A percentile compares a stretch with the other conserved stretches of the same genome.
Conservation (phyloP, 2,329 filamentous ascomycete genomes). For the Fusarium begoniae region DNA sequence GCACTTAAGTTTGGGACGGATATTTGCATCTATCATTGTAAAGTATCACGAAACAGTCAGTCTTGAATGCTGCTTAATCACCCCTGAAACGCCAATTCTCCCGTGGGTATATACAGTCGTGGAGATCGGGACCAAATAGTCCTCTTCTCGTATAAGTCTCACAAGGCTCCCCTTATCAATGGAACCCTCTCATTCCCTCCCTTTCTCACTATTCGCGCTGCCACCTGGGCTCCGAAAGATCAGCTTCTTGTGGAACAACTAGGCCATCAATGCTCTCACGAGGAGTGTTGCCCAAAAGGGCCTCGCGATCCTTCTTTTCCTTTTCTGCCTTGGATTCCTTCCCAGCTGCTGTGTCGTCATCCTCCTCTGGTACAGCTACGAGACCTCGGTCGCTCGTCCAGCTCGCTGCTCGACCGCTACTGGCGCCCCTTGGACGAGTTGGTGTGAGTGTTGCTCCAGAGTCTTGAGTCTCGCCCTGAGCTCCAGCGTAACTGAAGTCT, state of each 20-base stretch:
- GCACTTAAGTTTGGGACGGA: not conserved
- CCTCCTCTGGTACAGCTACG: constrained; percentile 53
- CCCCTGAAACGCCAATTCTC: constrained; percentile 34
- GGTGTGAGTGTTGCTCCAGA: constrained; percentile 21
- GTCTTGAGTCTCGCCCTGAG: constrained; percentile 20
- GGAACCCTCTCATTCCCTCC: not conserved
- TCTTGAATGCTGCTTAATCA: constrained; percentile 1
- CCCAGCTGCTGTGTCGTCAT: constrained; percentile 36
- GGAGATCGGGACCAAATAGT: constrained; percentile 20
- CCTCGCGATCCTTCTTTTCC: constrained; percentile 41
- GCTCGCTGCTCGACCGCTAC: constrained; percentile 46
- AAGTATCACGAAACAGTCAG: constrained; percentile 8
- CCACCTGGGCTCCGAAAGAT: constrained; percentile 44
- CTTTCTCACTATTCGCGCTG: constrained; percentile 16
- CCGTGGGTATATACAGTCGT: constrained; percentile 41
- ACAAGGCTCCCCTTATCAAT: not conserved
- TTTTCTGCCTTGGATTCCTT: constrained; percentile 26
- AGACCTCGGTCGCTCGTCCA: constrained; percentile 50
- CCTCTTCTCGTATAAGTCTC: constrained; percentile 11
- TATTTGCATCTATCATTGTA: not conserved
- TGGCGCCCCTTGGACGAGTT: constrained; percentile 41
- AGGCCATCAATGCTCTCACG: constrained; percentile 36
- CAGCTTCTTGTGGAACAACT: constrained; percentile 37
- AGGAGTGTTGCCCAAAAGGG: constrained; percentile 42
- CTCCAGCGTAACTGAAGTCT: constrained; percentile 46